A percentile compares a stretch with the other conserved stretches of the same genome.
Conservation (phyloP, 129 eudicot species). For the Apium graveolens region DNA sequence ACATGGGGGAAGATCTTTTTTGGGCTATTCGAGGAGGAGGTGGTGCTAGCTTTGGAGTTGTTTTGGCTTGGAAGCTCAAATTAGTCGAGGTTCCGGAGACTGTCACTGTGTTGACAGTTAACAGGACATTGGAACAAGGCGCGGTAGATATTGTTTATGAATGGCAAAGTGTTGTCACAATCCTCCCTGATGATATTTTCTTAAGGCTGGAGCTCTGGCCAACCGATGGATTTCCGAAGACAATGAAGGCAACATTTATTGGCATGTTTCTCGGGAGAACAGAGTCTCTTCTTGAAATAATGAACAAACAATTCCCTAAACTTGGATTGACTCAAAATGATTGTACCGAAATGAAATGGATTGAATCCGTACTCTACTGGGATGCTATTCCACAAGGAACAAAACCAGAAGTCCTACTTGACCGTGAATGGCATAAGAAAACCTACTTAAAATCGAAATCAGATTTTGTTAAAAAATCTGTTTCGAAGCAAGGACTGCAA, state of each 20-base stretch:
- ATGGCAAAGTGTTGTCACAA: no score
- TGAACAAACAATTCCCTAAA: slow-evolving; percentile 29
- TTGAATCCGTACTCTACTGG: neutral
- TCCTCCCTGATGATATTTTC: no score
- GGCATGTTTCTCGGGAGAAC: slow-evolving; percentile 35
- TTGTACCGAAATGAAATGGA: slow-evolving; percentile 22
- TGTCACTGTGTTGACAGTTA: no score
- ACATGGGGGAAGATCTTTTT: no score
- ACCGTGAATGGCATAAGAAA: slow-evolving; percentile 14
- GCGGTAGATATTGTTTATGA: no score
- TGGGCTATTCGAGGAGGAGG: no score
- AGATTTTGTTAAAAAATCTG: slow-evolving; percentile 31
- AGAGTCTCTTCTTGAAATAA: slow-evolving; percentile 13
- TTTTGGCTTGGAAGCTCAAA: no score
- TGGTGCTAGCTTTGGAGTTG: no score
- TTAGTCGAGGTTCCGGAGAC: no score
- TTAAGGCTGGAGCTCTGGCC: no score
- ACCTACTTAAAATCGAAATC: slow-evolving; percentile 33
- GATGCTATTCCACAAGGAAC: slow-evolving; percentile 11
- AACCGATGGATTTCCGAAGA: neutral
- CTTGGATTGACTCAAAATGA: slow-evolving; percentile 36
- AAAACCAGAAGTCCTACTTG: slow-evolving; percentile 22
- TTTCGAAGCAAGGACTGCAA: slow-evolving; percentile 25
- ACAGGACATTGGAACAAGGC: no score
- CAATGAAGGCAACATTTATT: slow-evolving; percentile 26